Evolutionary conservation across 805 yeast genomes (phyloP), one percentile per base, ranked within the genome.

Genomic region (Tetrapisispora arboricola): DNA sequence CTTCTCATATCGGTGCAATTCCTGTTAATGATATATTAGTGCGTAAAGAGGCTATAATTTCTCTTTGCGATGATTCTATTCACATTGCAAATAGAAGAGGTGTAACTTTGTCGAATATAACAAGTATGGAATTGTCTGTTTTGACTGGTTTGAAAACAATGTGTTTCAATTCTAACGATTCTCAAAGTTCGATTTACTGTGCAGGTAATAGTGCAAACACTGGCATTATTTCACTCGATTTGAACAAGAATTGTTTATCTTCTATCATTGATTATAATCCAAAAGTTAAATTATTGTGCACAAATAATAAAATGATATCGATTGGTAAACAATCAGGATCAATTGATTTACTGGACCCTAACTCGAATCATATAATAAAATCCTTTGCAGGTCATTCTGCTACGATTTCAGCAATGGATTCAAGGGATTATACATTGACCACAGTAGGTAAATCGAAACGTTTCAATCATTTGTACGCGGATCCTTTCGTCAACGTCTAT

Each of bases 391-490:
- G 80, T 10, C 85, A 78, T 56, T 72, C 76, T 22, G 75, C 80
- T 2, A 65, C 76, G 1, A 61, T 84, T 16, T 71, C 85, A 0
- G 78, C 78, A 39, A 66, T 84, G 56, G 84, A 77, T 49, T 70
- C 79, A 17, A 71, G 72, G 49, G 88, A 82, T 17, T 72, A 73
- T 43, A 75, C 75, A 25, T 66, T 84, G 32, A 77, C 85, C 15
- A 81, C 95, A 0, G 85, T 94, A 43, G 96, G 96, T 17, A 79
- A 77, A 48, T 76, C 88, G 0, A 63, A 76, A 19, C 73, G 86
- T 36, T 74, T 76, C 38, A 77, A 78, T 36, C 67, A 70, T 7
- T 68, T 68, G 41, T 61, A 71, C 16, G 69, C 76, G 8, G 97
- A 92, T 55, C 90, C 95, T 0, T 70, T 90, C 46, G 87, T 90